phyloP scores from a whole-genome alignment of 768 basidiomycete species.

The Trametes cinnabarina region DNA sequence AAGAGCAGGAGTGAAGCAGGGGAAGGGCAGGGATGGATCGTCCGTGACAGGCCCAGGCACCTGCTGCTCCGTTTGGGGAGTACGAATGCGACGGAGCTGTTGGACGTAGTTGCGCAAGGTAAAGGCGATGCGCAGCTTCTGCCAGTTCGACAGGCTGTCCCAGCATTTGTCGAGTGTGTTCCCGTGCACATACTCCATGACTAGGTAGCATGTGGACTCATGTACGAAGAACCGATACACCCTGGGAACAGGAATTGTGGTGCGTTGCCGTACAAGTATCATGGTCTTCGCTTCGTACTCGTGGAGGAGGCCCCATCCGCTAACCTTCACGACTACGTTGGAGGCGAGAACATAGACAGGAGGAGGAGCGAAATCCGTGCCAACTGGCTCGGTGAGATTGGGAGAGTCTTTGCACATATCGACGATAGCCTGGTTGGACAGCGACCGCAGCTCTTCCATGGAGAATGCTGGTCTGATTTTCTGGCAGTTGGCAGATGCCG shows the following conservation, averaged over 20 bases:
- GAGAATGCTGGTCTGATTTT: no score
- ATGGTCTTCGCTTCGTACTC: neutral
- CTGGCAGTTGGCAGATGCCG: no score
- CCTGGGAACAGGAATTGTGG: slow-evolving; percentile 9
- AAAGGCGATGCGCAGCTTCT: slow-evolving; percentile 13
- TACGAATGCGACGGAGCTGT: slow-evolving; percentile 17
- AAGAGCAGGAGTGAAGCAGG: neutral
- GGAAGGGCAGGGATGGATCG: neutral
- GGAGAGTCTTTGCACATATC: no score
- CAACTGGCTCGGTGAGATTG: no score
- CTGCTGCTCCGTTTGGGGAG: slow-evolving; percentile 2
- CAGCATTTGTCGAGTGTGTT: slow-evolving; percentile 6
- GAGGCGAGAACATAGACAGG: slow-evolving; percentile 9
- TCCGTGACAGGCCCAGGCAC: slow-evolving; percentile 12
- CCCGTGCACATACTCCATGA: slow-evolving; percentile 17
- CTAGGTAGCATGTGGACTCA: neutral
- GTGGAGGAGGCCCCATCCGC: neutral
- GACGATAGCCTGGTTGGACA: no score
- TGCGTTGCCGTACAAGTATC: neutral
- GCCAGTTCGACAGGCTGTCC: slow-evolving; percentile 13
- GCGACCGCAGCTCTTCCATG: no score
- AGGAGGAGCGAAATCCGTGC: neutral
- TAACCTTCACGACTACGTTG: slow-evolving; percentile 3
- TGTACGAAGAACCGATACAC: slow-evolving; percentile 22
- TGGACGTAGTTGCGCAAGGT: slow-evolving; percentile 18